A percentile compares a stretch with the other conserved stretches of the same genome.
phyloP scores from a whole-genome alignment of 163 green algal species.

The Picocystis sp. region DNA sequence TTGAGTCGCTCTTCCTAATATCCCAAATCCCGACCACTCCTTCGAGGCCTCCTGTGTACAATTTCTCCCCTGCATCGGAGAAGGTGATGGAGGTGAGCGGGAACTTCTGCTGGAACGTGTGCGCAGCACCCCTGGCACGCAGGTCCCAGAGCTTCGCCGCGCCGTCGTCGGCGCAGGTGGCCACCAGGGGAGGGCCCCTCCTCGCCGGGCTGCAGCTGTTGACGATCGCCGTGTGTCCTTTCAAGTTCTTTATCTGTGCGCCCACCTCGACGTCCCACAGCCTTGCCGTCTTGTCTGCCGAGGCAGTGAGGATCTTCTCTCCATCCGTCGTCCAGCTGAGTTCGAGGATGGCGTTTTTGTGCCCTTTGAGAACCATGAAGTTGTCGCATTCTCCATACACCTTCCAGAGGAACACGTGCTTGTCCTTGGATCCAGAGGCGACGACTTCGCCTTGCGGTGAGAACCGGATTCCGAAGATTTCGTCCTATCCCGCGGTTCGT shows the following conservation, averaged over 20 bases:
- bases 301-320: slow-evolving; percentile 53
- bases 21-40: slow-evolving; percentile 56
- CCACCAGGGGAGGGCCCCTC: slow-evolving; percentile 57
- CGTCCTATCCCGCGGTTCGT: slow-evolving; percentile 16
- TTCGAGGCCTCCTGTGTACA: slow-evolving; percentile 79
- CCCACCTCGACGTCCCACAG: background rate
- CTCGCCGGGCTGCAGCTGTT: slow-evolving; percentile 65
- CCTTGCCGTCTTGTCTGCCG: slow-evolving; percentile 52
- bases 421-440: slow-evolving; percentile 68
- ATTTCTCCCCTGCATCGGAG: slow-evolving; percentile 47
- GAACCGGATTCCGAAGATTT: slow-evolving; percentile 71
- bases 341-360: slow-evolving; percentile 76
- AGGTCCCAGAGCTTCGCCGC: slow-evolving; percentile 83
- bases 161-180: slow-evolving; percentile 67
- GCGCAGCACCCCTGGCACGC: slow-evolving; percentile 42
- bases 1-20: slow-evolving; percentile 52
- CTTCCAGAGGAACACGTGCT: slow-evolving; percentile 72
- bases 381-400: slow-evolving; percentile 84
- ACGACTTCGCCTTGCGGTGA: slow-evolving; percentile 54
- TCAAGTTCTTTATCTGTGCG: slow-evolving; percentile 70
- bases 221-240: slow-evolving; percentile 74
- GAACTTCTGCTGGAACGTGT: slow-evolving; percentile 58
- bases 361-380: slow-evolving; percentile 70
- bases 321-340: slow-evolving; percentile 79
- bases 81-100: slow-evolving; percentile 64